Evolutionary conservation across 306 rosid genomes (phyloP).

Genomic region (Rubus parviflorus): DNA sequence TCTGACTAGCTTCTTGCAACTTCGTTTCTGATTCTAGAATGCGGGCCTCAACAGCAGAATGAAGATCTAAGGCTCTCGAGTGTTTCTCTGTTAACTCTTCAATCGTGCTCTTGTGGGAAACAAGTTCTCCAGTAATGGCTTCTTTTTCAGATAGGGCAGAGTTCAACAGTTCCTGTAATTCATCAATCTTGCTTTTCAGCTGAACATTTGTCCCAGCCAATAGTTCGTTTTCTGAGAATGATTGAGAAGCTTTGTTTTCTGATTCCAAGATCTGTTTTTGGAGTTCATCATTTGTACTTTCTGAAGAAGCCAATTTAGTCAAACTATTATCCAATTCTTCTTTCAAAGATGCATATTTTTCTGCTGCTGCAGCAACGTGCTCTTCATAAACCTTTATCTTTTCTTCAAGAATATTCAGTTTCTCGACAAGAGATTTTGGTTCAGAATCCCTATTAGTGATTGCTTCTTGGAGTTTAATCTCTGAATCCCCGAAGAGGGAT

Average conservation of each 20-base stretch:
- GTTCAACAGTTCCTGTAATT: conserved; percentile 65
- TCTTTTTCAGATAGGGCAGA: conserved; percentile 64
- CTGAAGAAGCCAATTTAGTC: conserved; percentile 52
- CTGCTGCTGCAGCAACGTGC: conserved; percentile 44
- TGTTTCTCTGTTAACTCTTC: conserved; percentile 60
- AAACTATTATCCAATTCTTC: conserved; percentile 57
- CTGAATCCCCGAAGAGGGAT: conserved; percentile 65
- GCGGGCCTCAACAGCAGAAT: conserved; percentile 43
- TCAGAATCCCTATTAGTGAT: conserved; percentile 59
- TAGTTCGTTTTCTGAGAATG: conserved; percentile 61
- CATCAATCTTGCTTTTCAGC: conserved; percentile 69
- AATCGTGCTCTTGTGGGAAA: conserved; percentile 56
- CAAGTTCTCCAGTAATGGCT: conserved; percentile 48
- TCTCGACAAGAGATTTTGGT: conserved; percentile 70
- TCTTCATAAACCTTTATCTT: conserved; percentile 47
- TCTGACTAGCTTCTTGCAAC: conserved; percentile 56
- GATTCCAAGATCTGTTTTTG: conserved; percentile 47
- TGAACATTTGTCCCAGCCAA: conserved; percentile 68
- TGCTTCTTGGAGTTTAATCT: conserved; percentile 68
- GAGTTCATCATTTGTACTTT: conserved; percentile 67
- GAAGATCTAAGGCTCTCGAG: conserved; percentile 64
- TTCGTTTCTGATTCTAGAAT: conserved; percentile 51
- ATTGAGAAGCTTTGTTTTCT: conserved; percentile 59
- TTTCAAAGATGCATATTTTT: conserved; percentile 42
- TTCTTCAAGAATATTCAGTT: conserved; percentile 57